Conservation (phyloP, 1,139 yeast species). For the Yamadazyma oceani region DNA sequence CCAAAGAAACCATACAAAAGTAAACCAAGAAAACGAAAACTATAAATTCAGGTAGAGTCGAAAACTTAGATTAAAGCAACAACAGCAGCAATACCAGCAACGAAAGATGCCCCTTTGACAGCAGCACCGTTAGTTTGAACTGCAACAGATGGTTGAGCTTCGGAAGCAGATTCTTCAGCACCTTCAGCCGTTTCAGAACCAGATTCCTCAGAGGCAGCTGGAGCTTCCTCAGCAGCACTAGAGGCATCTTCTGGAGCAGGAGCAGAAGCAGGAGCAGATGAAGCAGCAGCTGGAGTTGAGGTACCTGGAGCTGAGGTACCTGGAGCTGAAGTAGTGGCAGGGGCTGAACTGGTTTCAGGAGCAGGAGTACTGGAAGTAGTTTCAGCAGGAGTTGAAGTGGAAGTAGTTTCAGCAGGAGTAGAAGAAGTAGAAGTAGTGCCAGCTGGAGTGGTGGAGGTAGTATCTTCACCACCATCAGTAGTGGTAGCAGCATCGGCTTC, state of each 20-base stretch:
- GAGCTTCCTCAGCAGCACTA: constrained; percentile 5
- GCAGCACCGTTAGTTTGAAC: constrained; percentile 12
- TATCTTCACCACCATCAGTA: constrained; percentile 5
- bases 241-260: constrained; percentile 4
- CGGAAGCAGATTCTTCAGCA: constrained; percentile 4
- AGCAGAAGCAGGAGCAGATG: constrained; percentile 7
- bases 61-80: constrained; percentile 15
- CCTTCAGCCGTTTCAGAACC: constrained; percentile 1
- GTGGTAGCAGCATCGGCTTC: constrained; percentile 10
- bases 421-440: constrained; percentile 8
- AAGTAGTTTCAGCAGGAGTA: constrained; percentile 13
- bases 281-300: constrained; percentile 1
- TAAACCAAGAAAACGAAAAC: background rate
- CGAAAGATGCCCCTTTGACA: constrained; percentile 11
- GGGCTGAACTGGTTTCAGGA: constrained; percentile 7
- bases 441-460: constrained; percentile 8
- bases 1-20: background rate
- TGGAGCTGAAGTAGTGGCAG: constrained; percentile 7
- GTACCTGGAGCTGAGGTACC: constrained; percentile 4
- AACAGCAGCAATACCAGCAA: constrained; percentile 17
- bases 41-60: background rate
- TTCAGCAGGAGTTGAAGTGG: constrained; percentile 8
- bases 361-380: constrained; percentile 7
- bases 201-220: constrained; percentile 3
- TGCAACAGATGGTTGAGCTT: constrained; percentile 7